Base-by-base conservation (phyloP, 129 eudicot species). In the Pulicaria dysenterica region DNA sequence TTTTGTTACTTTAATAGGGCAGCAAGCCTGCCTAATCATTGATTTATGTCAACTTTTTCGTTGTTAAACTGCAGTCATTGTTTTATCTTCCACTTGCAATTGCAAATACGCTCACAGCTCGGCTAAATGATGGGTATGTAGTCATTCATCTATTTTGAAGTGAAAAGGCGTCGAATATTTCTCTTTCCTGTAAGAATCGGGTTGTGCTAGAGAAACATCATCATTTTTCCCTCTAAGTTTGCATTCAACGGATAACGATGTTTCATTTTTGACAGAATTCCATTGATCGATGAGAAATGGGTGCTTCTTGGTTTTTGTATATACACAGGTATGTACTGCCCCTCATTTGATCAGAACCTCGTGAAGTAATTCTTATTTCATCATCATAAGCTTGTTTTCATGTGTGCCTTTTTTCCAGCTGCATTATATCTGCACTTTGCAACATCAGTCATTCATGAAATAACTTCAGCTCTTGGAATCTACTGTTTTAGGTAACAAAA, bases 101-200 rank as follows among this genome's bases (percentile, higher is more conserved):
- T 77, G 99, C 97, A 64, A 95, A 95, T 80, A 81, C 89, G n/a
- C 91, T 95, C 82, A 90, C 96, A 12, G 99, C 97, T 44, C 80
- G 84, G 80, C 81, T 95, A 73, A 90, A 95, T 80, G 94, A 88
- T 58, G 97, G 99, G 99, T 95, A 74, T 44, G 95, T 79, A 54
- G 58, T 79, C 36, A 67, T 75, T 79, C 36, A 67, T 75, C 46
- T 66, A 37, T 37, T 45, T 50, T 15, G 51, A 67, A 15, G 31
- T 38, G n/a, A 51, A 24, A 64, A 71, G 64, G n/a, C 65, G 39
- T 48, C 17, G 2, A 17, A 17, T 64, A 3, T 16, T 15, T 58
- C 40, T 77, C 17, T 58, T 65, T 79, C 55, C 4, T 63, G 8
- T 72, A n/a, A n/a, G n/a, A n/a, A n/a, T n/a, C n/a, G n/a, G n/a